A percentile compares a stretch with the other conserved stretches of the same genome.
Conservation (phyloP, 2,329 filamentous ascomycete genomes). For the Lizonia empirigonia region DNA sequence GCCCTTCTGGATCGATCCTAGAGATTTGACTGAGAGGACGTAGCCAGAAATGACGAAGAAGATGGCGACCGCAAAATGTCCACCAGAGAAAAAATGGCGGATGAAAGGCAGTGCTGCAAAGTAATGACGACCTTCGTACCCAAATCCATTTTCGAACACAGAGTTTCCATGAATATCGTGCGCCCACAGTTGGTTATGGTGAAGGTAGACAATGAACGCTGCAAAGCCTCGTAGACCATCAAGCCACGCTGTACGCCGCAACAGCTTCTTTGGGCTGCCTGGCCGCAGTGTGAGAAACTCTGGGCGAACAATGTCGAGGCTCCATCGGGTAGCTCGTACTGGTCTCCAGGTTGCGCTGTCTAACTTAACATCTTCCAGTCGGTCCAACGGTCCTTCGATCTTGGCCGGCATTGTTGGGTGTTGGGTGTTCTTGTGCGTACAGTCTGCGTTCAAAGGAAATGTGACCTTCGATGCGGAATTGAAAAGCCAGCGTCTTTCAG, state of each 20-base stretch:
- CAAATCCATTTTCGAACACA: conserved; percentile 50
- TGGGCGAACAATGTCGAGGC: conserved; percentile 39
- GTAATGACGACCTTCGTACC: conserved; percentile 39
- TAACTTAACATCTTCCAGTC: conserved; percentile 33
- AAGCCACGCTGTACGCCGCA: conserved; percentile 49
- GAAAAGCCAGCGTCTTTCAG: neutral
- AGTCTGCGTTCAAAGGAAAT: neutral
- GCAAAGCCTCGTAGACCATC: conserved; percentile 72
- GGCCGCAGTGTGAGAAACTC: conserved; percentile 36
- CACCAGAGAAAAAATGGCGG: conserved; percentile 56
- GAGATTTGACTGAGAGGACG: conserved; percentile 56
- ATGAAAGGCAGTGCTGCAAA: conserved; percentile 50
- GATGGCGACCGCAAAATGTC: conserved; percentile 59
- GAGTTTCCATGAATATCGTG: conserved; percentile 53
- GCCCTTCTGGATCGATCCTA: conserved; percentile 52
- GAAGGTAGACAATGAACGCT: conserved; percentile 68
- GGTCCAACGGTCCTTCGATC: conserved; percentile 36
- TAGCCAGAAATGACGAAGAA: conserved; percentile 62
- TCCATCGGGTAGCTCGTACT: conserved; percentile 35
- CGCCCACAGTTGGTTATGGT: conserved; percentile 58
- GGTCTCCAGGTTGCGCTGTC: conserved; percentile 37
- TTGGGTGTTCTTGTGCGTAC: neutral
- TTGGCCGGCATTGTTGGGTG: conserved; percentile 35
- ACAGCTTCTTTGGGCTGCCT: conserved; percentile 26
- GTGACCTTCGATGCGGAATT: neutral